These are phyloP conservation scores for Tillandsia leiboldiana DNA, from an alignment of 176 grass and related monocot species.

Conservation along the genomic window DNA sequence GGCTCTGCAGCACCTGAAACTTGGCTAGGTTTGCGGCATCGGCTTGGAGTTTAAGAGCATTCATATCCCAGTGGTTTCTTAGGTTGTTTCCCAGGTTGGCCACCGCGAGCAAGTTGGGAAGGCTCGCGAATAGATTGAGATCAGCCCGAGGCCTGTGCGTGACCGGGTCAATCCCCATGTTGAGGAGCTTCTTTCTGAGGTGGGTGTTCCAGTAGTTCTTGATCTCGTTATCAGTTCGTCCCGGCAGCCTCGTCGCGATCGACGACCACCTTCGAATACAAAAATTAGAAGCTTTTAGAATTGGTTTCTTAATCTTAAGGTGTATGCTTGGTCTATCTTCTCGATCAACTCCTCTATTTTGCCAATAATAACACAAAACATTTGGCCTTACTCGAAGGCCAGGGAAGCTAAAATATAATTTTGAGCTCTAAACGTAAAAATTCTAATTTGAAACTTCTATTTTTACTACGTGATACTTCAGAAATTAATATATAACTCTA, in stretches of 20 bases:
- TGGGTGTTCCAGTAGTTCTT: slow-evolving; percentile 99
- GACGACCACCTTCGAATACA: slow-evolving; percentile 48
- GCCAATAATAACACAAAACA: too few species aligned
- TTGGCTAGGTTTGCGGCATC: slow-evolving; percentile 36
- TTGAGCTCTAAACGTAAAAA: too few species aligned
- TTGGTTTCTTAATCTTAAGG: too few species aligned
- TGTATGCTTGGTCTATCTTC: too few species aligned
- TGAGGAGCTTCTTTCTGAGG: slow-evolving; percentile 70
- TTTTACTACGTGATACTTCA: too few species aligned
- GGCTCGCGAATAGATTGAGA: slow-evolving; percentile 39
- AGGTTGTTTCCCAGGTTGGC: slow-evolving; percentile 1
- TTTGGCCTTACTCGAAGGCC: too few species aligned
- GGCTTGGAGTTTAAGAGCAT: slow-evolving; percentile 44
- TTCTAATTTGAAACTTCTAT: too few species aligned
- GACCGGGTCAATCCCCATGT: slow-evolving; percentile 77
- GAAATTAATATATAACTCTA: too few species aligned
- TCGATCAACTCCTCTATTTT: too few species aligned
- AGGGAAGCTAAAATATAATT: too few species aligned
- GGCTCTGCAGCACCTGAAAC: slow-evolving; percentile 47
- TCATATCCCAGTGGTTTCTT: slow-evolving; percentile 27
- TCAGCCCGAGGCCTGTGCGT: slow-evolving; percentile 66
- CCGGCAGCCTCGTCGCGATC: slow-evolving; percentile 52
- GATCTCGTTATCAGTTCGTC: slow-evolving; percentile 81
- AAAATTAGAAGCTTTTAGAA: too few species aligned
- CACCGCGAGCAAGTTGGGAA: slow-evolving; percentile 37